phyloP scores from a whole-genome alignment of 2,329 filamentous ascomycete genomes.

The Trichoderma atroviride region DNA sequence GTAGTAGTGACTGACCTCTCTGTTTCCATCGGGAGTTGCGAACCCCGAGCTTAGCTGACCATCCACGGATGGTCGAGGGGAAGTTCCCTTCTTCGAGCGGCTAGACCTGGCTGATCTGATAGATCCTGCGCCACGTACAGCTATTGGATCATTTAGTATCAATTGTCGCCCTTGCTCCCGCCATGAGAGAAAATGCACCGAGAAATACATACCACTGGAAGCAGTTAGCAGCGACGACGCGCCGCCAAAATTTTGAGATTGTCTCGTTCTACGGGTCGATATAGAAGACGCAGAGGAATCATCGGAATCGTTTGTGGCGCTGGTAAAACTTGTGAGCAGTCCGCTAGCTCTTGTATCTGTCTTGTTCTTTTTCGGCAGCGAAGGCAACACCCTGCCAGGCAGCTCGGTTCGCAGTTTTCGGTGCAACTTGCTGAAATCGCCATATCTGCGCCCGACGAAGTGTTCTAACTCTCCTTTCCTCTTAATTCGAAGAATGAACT shows the following conservation, averaged over 20 bases:
- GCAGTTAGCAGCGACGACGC: slow-evolving; percentile 38
- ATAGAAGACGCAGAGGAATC: slow-evolving; percentile 78
- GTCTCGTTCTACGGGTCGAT: slow-evolving; percentile 66
- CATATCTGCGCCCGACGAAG: slow-evolving; percentile 83
- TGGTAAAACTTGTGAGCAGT: slow-evolving; percentile 55
- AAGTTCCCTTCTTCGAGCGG: slow-evolving; percentile 35
- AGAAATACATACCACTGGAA: slow-evolving; percentile 27
- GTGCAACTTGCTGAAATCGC: slow-evolving; percentile 81
- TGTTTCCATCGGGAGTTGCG: slow-evolving; percentile 30
- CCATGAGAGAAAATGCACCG: background rate
- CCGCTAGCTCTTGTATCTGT: slow-evolving; percentile 67
- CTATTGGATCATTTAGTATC: slow-evolving; percentile 18
- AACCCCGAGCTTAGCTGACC: slow-evolving; percentile 36
- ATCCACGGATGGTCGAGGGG: slow-evolving; percentile 40
- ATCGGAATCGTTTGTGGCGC: slow-evolving; percentile 69
- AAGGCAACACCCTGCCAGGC: slow-evolving; percentile 85
- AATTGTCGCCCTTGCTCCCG: slow-evolving; percentile 5
- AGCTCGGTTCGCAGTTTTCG: slow-evolving; percentile 80
- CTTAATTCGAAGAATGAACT: slow-evolving; percentile 89
- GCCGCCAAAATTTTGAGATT: slow-evolving; percentile 30
- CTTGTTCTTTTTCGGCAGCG: slow-evolving; percentile 91
- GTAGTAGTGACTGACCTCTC: slow-evolving; percentile 33
- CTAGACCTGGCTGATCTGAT: slow-evolving; percentile 39
- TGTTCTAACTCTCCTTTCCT: slow-evolving; percentile 72
- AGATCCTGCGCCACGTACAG: slow-evolving; percentile 33